phyloP scores from a whole-genome alignment of 208 protist species.

The Leishmania mexicana region DNA sequence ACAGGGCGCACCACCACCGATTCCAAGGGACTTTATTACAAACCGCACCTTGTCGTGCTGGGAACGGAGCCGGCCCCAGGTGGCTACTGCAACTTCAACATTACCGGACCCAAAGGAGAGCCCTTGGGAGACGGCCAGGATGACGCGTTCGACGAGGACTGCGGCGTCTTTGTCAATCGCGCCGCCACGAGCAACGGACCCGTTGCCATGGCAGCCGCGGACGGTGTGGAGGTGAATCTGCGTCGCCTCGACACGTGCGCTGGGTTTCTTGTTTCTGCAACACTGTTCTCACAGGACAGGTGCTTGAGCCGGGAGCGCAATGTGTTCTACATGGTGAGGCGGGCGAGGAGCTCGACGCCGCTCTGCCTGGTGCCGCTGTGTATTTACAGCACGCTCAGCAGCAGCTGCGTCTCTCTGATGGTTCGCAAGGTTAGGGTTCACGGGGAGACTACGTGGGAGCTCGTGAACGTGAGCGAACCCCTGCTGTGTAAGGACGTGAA shows the following conservation, averaged over 20 bases:
- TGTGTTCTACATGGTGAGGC: conserved; percentile 69
- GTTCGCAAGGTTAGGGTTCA: conserved; percentile 54
- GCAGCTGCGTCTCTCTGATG: conserved; percentile 69
- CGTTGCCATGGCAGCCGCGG: conserved; percentile 56
- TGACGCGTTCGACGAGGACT: conserved; percentile 23
- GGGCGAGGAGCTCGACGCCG: conserved; percentile 36
- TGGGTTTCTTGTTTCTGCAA: conserved; percentile 61
- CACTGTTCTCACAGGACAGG: conserved; percentile 55
- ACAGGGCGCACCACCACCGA: conserved; percentile 62
- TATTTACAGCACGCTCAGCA: conserved; percentile 29
- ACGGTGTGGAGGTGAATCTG: conserved; percentile 66
- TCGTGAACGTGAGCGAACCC: conserved; percentile 70
- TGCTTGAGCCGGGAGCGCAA: conserved; percentile 37
- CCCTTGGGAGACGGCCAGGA: not conserved
- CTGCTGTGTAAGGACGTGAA: conserved; percentile 56
- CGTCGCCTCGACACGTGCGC: conserved; percentile 46
- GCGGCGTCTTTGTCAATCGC: conserved; percentile 17
- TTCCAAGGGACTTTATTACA: conserved; percentile 56
- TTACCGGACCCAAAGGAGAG: conserved; percentile 22
- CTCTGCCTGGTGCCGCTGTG: conserved; percentile 63
- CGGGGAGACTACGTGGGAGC: conserved; percentile 62
- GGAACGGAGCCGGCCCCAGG: conserved; percentile 35
- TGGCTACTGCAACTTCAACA: conserved; percentile 63
- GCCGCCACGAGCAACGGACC: conserved; percentile 32
- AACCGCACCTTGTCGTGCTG: conserved; percentile 61